Base-by-base conservation (phyloP, 2,329 filamentous ascomycete genomes). In the Emergomyces pasteurianus region DNA sequence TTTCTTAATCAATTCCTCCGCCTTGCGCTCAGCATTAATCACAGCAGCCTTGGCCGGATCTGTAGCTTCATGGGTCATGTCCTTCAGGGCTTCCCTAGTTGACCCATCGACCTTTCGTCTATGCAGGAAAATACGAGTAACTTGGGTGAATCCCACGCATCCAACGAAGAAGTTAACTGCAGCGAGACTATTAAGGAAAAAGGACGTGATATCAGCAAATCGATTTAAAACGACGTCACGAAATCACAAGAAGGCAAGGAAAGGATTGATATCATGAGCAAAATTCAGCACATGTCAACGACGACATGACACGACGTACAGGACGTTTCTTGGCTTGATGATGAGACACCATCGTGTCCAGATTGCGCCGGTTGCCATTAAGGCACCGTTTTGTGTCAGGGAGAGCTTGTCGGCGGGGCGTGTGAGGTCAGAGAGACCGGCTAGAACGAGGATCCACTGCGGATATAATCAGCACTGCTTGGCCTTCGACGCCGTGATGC, bases 301-400 rank as follows among this genome's bases (percentile, higher is more conserved):
- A 28, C 21, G 21, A 47, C 21, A 8, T 34, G 16, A 31, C 28
- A 49, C 26, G 23, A 78, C 86, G 55, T 79, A 90, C 87, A 96
- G 87, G 71, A 91, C 79, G 81, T 99, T 99, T 77, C 86, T 86
- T 61, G 94, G 94, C 77, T 86, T 91, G 78, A 99, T 99, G 75
- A 99, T 88, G 73, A 97, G 82, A 82, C 94, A 99, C 94, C 94
- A 99, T 67, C 94, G 85, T 53, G 94, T 99, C 94, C 94, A 99
- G 82, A 99, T 99, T 66, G 88, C 78, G 67, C 94, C 94, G 10
- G 94, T 99, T 69, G 86, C 86, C 72, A 90, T 94, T 68, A 99
- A 83, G 62, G 94, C 92, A 58, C 81, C 81, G 79, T 97, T 99
- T 78, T 96, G 92, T 36, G 89, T 94, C 64, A 96, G 80, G 47